phyloP scores from a whole-genome alignment of 148 eudicot species.

The Salicornia ramosissima region DNA sequence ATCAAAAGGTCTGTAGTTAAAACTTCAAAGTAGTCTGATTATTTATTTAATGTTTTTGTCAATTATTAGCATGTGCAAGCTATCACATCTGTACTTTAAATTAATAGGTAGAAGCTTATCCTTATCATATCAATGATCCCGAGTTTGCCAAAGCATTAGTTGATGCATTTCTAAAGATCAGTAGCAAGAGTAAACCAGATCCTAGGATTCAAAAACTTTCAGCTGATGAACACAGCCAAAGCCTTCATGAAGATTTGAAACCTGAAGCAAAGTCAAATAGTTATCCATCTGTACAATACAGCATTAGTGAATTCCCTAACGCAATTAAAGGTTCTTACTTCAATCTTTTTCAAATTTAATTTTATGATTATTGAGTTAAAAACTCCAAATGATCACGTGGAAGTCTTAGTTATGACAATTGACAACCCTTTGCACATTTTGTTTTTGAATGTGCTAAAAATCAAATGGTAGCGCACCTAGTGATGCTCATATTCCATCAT shows the following conservation, averaged over 20 bases:
- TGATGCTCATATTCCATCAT: too few relatives aligned
- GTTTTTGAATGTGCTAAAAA: neutral
- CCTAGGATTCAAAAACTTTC: conserved; percentile 23
- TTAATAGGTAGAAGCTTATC: conserved; percentile 58
- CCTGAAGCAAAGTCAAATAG: conserved; percentile 22
- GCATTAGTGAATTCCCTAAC: conserved; percentile 65
- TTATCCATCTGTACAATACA: conserved; percentile 37
- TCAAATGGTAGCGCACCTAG: neutral
- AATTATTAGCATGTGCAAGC: neutral
- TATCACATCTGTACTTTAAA: neutral
- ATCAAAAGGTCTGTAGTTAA: conserved; percentile 51
- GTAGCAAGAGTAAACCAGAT: conserved; percentile 23
- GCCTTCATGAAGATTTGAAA: conserved; percentile 32
- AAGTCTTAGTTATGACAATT: neutral
- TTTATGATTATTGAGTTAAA: neutral
- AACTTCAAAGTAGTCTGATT: conserved; percentile 1
- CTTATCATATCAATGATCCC: conserved; percentile 80
- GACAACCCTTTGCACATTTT: neutral
- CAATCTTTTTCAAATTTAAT: neutral
- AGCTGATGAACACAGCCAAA: conserved; percentile 26
- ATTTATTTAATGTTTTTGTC: neutral
- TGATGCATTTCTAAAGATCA: conserved; percentile 71
- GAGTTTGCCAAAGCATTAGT: conserved; percentile 85
- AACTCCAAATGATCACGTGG: neutral
- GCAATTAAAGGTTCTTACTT: conserved; percentile 73